Base-by-base conservation (phyloP, 2,329 filamentous ascomycete species). In the Chrysoporthe austroafricana region DNA sequence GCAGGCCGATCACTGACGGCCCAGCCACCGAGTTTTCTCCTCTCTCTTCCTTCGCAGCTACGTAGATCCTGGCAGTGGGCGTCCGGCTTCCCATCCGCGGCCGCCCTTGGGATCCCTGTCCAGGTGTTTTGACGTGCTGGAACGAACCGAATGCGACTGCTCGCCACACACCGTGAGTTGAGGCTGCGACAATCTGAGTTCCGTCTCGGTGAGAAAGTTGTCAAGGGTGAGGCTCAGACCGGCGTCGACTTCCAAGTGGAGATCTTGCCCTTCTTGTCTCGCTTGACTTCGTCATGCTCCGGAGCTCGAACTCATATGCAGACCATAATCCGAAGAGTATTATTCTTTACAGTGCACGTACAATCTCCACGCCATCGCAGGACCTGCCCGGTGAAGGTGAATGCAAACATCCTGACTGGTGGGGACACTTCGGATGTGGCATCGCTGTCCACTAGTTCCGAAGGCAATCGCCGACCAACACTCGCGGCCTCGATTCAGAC, bases 1-100 rank as follows among this genome's bases (percentile, higher is more conserved):
- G 54, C 50, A 56, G 42, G 52, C n/a, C 59, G 63, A 60, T 56
- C 63, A 54, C 50, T 60, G 63, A 66, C 63, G 54, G 58, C 8
- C 60, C 44, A 50, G 61, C 63, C 54, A 48, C 67, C 59, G 50
- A 61, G 54, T 48, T 26, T 63, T 63, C 42, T 44, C 34, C 44
- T n/a, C 8, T 18, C 21, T 8, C 34, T 58, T 13, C n/a, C 14
- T n/a, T 57, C 3, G 5, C 6, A 36, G 36, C 13, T 52, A 32
- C 57, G 42, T 46, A 64, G 43, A 68, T 57, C 52, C 59, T 66
- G 67, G 63, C 58, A 60, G 2, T 39, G 34, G 44, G 63, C 61
- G 60, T 66, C 60, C 67, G 67, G 67, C 63, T 66, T 60, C 34
- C 52, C 39, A 66, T 50, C 63, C 67, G 44, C 64, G 67, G 48